Conservation (phyloP, 441 rosid genomes). For the Raphanus hybrid region DNA sequence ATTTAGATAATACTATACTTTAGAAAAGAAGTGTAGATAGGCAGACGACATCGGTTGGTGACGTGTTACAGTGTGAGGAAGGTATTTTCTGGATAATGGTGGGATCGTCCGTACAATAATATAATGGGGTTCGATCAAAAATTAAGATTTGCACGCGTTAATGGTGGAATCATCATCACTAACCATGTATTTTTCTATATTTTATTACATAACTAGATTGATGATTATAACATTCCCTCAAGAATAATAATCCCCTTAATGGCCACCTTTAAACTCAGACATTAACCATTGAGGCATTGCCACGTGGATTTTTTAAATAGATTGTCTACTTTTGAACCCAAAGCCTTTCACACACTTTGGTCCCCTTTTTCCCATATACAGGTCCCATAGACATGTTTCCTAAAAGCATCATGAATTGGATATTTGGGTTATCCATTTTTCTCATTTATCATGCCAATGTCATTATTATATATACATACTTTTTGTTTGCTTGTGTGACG, state of each 20-base stretch:
- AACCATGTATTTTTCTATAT: slow-evolving; percentile 8
- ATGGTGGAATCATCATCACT: slow-evolving; percentile 41
- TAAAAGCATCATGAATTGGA: slow-evolving; percentile 53
- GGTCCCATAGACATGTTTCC: slow-evolving; percentile 47
- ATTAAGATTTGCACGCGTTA: slow-evolving; percentile 37
- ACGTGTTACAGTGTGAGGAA: slow-evolving; percentile 33
- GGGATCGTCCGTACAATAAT: slow-evolving; percentile 39
- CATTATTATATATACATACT: slow-evolving; percentile 13
- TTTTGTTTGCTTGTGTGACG: slow-evolving; percentile 32
- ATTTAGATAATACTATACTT: background rate
- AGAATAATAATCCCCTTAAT: slow-evolving; percentile 37
- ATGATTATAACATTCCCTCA: slow-evolving; percentile 8
- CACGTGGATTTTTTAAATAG: slow-evolving; percentile 45
- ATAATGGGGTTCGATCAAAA: slow-evolving; percentile 25
- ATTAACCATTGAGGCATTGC: slow-evolving; percentile 42
- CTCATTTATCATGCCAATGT: slow-evolving; percentile 16
- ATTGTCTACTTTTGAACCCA: slow-evolving; percentile 45
- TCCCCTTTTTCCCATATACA: slow-evolving; percentile 24
- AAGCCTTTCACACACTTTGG: slow-evolving; percentile 51
- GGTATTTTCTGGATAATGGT: slow-evolving; percentile 27
- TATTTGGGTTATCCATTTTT: slow-evolving; percentile 39
- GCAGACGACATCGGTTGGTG: background rate
- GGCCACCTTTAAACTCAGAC: slow-evolving; percentile 46
- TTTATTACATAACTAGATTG: background rate
- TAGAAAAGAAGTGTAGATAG: background rate